Evolutionary conservation across 495 filamentous ascomycete genomes (phyloP), one percentile per base, ranked within the genome.

Genomic region (Penicillium verhagenii): DNA sequence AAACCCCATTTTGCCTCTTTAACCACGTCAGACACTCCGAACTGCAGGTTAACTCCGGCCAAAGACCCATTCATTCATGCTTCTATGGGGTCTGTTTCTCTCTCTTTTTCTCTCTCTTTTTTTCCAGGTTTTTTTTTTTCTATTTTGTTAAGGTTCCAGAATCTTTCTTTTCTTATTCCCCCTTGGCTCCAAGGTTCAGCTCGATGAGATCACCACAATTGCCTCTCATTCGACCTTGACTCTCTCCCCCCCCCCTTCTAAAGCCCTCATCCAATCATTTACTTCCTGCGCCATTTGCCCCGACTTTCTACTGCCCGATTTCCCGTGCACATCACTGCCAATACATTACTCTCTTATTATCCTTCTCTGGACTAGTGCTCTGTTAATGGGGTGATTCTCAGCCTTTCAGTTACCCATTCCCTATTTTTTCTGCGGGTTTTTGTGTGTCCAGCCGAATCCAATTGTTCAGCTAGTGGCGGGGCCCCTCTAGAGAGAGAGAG

Each of bases 191-290:
- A 59, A 57, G 56, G 47, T 53, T 60, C 53, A 56, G 53, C 53
- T 64, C 46, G 60, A 58, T 64, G 59, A 60, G 64, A 70, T 61
- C 56, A 56, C 57, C 56, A 55, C 46, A 25, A 50, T 56, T 39
- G 47, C 54, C 63, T 57, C 53, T 37, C 52, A 49, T 54, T 62
- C 48, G 39, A 48, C 54, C 49, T 43, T 52, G 56, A 60, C 47
- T 53, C 31, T 42, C 31, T 26, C 43, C 38, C 35, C 21, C n/a
- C 50, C 43, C 46, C 40, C 50, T 47, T 50, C 47, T n/a, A 37
- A 49, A 38, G 52, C 47, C 18, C 45, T 44, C 52, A 45, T 50
- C 59, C 59, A 62, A 58, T 58, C 49, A 55, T 26, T 43, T 44
- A 50, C 28, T 19, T 13, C 19, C 26, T 61, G 59, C 59, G 52